phyloP scores from a whole-genome alignment of 2,329 filamentous ascomycete species.

The Cercospora canescens region DNA sequence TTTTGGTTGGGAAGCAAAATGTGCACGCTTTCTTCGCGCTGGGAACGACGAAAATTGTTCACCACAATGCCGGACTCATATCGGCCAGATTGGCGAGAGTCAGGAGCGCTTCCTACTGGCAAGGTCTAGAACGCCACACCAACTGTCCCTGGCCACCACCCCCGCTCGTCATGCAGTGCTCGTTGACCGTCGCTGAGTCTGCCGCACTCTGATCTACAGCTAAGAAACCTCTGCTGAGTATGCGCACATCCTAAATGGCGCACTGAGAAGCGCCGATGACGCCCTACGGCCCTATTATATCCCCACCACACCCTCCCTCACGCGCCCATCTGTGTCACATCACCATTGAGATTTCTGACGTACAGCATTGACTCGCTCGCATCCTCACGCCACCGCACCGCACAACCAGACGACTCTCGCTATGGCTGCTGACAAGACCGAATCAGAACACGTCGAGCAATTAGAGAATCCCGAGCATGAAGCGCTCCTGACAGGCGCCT shows the following conservation, averaged over 20 bases:
- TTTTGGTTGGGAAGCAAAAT: constrained; percentile 5
- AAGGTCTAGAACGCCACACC: constrained; percentile 16
- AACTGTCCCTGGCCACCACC: background rate
- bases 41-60: constrained; percentile 9
- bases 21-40: constrained; percentile 7
- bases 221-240: background rate
- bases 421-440: constrained; percentile 25
- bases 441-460: constrained; percentile 27
- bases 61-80: constrained; percentile 13
- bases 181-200: background rate
- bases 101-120: background rate
- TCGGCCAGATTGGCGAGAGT: constrained; percentile 7
- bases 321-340: background rate
- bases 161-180: constrained; percentile 3
- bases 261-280: constrained; percentile 1
- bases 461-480: constrained; percentile 30
- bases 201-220: constrained; percentile 1
- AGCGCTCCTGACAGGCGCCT: constrained; percentile 40
- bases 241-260: background rate
- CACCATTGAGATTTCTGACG: background rate
- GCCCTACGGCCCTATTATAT: background rate
- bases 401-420: background rate
- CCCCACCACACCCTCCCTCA: background rate
- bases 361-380: background rate
- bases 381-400: background rate